Evolutionary conservation across 148 eudicot genomes (phyloP), one percentile per base, ranked within the genome.

Genomic region (Drosera capensis): DNA sequence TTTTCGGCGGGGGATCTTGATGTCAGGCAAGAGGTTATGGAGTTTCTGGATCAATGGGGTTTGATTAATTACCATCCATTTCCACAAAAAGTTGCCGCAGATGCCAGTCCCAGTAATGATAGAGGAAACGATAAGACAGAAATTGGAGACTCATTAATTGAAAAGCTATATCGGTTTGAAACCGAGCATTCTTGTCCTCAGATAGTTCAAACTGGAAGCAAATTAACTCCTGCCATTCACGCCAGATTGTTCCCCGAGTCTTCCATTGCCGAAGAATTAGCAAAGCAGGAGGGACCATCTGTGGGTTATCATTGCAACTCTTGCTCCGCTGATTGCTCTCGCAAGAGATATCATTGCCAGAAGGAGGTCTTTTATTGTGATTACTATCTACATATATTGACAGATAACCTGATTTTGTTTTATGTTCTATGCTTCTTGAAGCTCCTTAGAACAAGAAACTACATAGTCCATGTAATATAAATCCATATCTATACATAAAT

Each of bases 301-400:
- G 96, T 86, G 51, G 97, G 83, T 63, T 90, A 90, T 56, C 97
- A 90, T 61, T 90, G 97, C 75, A 90, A 90, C 59, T 84, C 95
- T 51, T 90, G 97, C 56, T 71, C 97, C 49, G 97, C 87, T 52
- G 97, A 90, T 57, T 90, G 97, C 59, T 90, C 97, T 46, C 81
- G 97, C 54, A 90, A 75, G 65, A 92, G 97, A 43, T 90, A 84
- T 46, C 97, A 90, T 59, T 80, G 93, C 70, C 97, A 90, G 58
- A 84, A 80, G 72, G 87, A 90, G 97, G 97, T 90, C 30, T 19
- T 54, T 9, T 42, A 13, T 35, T 52, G 2, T 12, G 16, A 37
- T 14, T 23, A 23, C 37, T 20, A 28, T 21, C 13, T 49, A 25
- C 9, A 3, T 49, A 5, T 51, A 8, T 34, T 25, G 31, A 39